phyloP scores from a whole-genome alignment of 2,329 filamentous ascomycete genomes.

The Fusarium cicatricum region DNA sequence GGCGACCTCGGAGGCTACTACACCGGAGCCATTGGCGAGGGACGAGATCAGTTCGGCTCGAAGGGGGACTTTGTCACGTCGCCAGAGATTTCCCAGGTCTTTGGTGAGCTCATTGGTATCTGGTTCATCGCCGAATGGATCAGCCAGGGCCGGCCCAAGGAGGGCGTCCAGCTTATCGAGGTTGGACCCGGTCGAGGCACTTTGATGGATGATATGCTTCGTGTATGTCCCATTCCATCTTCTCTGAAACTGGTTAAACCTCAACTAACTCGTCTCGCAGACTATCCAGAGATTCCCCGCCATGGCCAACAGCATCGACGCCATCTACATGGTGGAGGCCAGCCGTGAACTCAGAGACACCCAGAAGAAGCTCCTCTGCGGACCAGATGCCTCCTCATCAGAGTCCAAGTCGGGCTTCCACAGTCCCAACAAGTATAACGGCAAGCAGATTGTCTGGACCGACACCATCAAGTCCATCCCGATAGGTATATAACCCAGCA shows the following conservation, averaged over 20 bases:
- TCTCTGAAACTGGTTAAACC: no score
- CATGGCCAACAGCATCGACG: slow-evolving; percentile 79
- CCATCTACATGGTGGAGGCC: slow-evolving; percentile 96
- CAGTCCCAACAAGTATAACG: slow-evolving; percentile 78
- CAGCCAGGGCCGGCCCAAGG: slow-evolving; percentile 77
- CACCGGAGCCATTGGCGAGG: slow-evolving; percentile 73
- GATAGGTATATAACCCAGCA: slow-evolving; percentile 56
- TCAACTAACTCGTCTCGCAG: slow-evolving; percentile 52
- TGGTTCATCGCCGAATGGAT: slow-evolving; percentile 99
- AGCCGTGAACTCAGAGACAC: slow-evolving; percentile 78
- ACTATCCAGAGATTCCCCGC: slow-evolving; percentile 84
- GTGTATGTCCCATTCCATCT: slow-evolving; percentile 63
- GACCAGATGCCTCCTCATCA: slow-evolving; percentile 69
- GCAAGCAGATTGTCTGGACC: slow-evolving; percentile 84
- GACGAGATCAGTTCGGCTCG: slow-evolving; percentile 87
- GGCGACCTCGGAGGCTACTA: slow-evolving; percentile 93
- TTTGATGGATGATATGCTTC: slow-evolving; percentile 94
- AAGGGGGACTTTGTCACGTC: slow-evolving; percentile 97
- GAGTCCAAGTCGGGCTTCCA: slow-evolving; percentile 78
- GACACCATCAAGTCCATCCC: slow-evolving; percentile 89
- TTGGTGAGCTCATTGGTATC: slow-evolving; percentile 91
- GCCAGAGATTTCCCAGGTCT: slow-evolving; percentile 96
- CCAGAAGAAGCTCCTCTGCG: slow-evolving; percentile 85
- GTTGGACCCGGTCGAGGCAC: slow-evolving; percentile 94
- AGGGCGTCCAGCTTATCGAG: slow-evolving; percentile 88